phyloP scores from a whole-genome alignment of 2,329 filamentous ascomycete genomes.

The Raffaelea ambrosiae region DNA sequence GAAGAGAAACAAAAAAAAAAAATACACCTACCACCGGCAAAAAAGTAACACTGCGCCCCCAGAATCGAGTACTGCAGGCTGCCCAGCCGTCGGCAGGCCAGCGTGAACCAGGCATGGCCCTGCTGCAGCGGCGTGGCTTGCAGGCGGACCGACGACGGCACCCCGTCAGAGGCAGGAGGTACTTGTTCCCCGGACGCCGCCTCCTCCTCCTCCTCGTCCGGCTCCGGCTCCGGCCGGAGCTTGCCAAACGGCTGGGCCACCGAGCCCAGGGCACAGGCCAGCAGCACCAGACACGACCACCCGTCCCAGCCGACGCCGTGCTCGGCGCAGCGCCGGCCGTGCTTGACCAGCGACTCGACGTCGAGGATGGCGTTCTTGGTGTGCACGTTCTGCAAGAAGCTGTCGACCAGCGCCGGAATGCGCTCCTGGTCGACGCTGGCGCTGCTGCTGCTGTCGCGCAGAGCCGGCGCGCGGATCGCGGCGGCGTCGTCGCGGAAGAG shows the following conservation, averaged over 20 bases:
- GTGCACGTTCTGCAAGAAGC: conserved; percentile 4
- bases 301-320: conserved; percentile 2
- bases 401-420: neutral
- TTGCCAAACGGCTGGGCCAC: conserved; percentile 1
- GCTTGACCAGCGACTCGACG: neutral
- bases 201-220: neutral
- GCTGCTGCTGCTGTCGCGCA: neutral
- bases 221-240: too few relatives aligned
- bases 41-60: conserved; percentile 1
- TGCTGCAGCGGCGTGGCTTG: neutral
- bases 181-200: too few relatives aligned
- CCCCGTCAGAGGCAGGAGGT: too few relatives aligned
- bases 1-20: neutral
- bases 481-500: neutral
- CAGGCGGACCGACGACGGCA: neutral
- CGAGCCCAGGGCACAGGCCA: conserved; percentile 1
- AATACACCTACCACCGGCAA: neutral
- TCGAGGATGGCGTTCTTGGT: conserved; percentile 5
- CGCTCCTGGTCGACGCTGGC: neutral
- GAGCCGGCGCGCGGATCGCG: neutral
- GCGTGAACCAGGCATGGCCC: neutral
- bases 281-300: conserved; percentile 1
- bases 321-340: neutral
- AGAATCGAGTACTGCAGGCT: neutral
- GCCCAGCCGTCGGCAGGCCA: conserved; percentile 1